Percentiles rank a stretch among this genome's conserved stretches.
Conservation (phyloP, 345 rosid genomes). For the Syzygium jambos region DNA sequence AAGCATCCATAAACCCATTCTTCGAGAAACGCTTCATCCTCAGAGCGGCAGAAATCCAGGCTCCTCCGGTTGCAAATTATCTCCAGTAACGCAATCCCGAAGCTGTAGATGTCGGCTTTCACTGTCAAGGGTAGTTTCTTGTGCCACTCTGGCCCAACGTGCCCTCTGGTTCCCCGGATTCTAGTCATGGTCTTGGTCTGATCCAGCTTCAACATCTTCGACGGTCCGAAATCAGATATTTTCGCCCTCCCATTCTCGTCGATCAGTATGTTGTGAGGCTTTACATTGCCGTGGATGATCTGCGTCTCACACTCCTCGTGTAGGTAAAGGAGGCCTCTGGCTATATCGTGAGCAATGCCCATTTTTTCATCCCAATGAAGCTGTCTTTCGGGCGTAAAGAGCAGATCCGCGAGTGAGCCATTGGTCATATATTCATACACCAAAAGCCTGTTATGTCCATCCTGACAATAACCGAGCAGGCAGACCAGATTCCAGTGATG, state of each 20-base stretch:
- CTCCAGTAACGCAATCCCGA: constrained; percentile 13
- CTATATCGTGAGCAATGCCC: constrained; percentile 12
- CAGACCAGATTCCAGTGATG: constrained; percentile 18
- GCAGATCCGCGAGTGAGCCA: constrained; percentile 13
- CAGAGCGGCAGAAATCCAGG: neutral
- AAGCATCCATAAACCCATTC: constrained; percentile 12
- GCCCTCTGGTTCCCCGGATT: constrained; percentile 7
- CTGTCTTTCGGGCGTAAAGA: constrained; percentile 1
- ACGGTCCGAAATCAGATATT: constrained; percentile 19
- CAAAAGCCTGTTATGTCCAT: constrained; percentile 11
- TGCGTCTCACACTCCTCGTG: constrained; percentile 17
- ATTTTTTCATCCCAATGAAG: constrained; percentile 6
- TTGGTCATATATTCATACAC: constrained; percentile 20
- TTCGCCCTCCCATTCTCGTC: constrained; percentile 7
- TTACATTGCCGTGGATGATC: constrained; percentile 22
- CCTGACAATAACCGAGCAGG: constrained; percentile 13
- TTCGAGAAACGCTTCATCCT: constrained; percentile 6
- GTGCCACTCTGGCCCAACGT: constrained; percentile 4
- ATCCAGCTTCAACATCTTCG: constrained; percentile 19
- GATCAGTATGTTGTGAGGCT: constrained; percentile 16
- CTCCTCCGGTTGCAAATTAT: neutral
- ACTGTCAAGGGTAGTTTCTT: constrained; percentile 6
- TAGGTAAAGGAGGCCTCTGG: constrained; percentile 11
- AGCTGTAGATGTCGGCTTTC: constrained; percentile 21
- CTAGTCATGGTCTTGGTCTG: constrained; percentile 11